These are phyloP conservation scores for Sporisorium sorghi DNA, from an alignment of 1,284 basidiomycete genomes.

Conservation along the genomic window DNA sequence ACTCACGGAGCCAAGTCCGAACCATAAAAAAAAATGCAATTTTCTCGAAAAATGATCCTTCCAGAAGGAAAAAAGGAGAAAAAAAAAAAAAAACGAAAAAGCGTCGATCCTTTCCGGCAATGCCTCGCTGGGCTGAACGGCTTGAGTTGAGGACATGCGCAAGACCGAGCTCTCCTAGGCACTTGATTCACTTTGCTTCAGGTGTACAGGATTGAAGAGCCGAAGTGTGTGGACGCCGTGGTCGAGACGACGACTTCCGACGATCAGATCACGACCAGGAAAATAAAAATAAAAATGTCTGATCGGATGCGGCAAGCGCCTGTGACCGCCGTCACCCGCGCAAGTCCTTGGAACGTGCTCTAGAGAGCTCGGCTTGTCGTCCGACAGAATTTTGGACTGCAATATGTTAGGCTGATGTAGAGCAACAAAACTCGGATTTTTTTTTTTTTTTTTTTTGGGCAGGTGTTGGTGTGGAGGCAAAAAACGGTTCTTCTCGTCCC, in stretches of 20 bases:
- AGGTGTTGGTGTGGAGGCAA: constrained; percentile 30
- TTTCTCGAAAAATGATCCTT: background rate
- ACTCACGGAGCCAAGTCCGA: background rate
- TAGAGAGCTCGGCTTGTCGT: background rate
- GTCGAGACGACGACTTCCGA: background rate
- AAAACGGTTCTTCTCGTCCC: too few species aligned
- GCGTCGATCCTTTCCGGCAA: background rate
- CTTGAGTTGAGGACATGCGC: too few species aligned
- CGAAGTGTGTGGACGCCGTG: too few species aligned
- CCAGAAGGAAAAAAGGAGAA: background rate
- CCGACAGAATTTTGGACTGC: constrained; percentile 1
- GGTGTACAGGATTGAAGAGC: too few species aligned
- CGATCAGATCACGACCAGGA: background rate
- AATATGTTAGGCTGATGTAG: background rate
- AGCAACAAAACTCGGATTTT: background rate
- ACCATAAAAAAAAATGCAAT: background rate
- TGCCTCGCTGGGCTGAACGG: too few species aligned
- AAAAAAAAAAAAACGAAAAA: too few species aligned
- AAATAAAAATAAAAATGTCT: too few species aligned
- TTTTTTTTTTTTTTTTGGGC: too few species aligned
- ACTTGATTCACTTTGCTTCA: too few species aligned
- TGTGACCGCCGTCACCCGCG: too few species aligned
- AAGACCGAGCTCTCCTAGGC: too few species aligned
- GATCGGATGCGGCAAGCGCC: constrained; percentile 9
- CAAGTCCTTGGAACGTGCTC: constrained; percentile 4